Base-by-base conservation (phyloP, 371 early-diverging fungal genomes). In the Mucor indicus region DNA sequence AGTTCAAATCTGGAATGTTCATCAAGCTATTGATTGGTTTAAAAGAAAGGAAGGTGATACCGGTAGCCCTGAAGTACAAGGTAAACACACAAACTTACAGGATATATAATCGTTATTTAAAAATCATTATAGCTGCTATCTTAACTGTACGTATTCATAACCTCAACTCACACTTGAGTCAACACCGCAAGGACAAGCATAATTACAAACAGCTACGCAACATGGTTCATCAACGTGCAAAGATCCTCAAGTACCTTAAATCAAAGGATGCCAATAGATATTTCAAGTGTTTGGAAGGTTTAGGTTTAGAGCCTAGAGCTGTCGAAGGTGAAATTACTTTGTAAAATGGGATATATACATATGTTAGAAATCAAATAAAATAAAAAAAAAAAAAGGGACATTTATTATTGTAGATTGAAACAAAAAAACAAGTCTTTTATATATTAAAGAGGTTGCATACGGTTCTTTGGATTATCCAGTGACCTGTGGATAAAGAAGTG, bases 41-140 rank as follows among this genome's bases (percentile, higher is more conserved):
- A 86, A 86, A 31, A 67, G 85, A 50, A 70, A 69, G 31, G 83
- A 82, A 32, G 81, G 80, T 13, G 96, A 97, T 67, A 91, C 95
- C 3, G 97, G 96, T 17, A 91, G 90, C 53, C 81, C 95, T 12
- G 94, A 93, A 70, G 97, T 94, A 21, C 96, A 97, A 83, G 91
- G 92, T 91, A 77, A 44, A 57, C 40, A 33, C 6, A 38, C 16
- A 21, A 19, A 13, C 30, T n/a, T 10, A 6, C 6, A 33, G 9
- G 15, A 15, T 16, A 29, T 39, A n/a, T 35, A 13, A 16, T 27
- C 41, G 22, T 27, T 5, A 25, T 12, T 11, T 19, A n/a, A 1
- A 8, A 29, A 15, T 11, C 46, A 31, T 57, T 15, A 30, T 53
- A 93, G 96, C 93, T 47, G 96, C 94, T 12, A 75, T 95, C 24